Evolutionary conservation across 345 rosid species (phyloP).

Genomic region (Odontarrhena argentea): DNA sequence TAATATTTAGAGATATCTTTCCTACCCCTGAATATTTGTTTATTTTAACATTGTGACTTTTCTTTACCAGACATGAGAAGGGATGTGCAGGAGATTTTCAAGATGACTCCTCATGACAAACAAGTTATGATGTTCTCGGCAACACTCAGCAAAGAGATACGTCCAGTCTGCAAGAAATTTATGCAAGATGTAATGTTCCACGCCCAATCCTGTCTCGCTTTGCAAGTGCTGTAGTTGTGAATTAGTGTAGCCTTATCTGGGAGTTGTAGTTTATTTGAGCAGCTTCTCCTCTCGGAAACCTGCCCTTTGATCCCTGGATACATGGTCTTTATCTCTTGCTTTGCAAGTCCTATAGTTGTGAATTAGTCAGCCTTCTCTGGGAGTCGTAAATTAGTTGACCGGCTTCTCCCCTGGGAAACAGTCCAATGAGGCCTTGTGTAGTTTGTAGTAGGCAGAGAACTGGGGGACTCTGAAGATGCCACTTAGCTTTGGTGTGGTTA

Average conservation of each 20-base stretch:
- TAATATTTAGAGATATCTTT: not conserved
- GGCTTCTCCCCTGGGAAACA: not conserved
- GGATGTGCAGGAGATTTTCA: conserved; percentile 98
- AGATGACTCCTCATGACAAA: conserved; percentile 98
- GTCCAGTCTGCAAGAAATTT: conserved; percentile 99
- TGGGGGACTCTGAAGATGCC: conserved; percentile 1
- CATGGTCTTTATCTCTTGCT: conserved; percentile 44
- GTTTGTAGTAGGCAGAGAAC: not conserved
- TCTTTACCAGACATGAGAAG: conserved; percentile 76
- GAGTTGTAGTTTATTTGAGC: conserved; percentile 1
- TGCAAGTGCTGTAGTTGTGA: conserved; percentile 49
- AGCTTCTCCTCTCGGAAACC: not conserved
- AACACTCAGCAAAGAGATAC: conserved; percentile 98
- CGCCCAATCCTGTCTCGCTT: conserved; percentile 63
- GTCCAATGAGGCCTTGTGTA: conserved; percentile 7
- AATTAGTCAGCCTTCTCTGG: conserved; percentile 47
- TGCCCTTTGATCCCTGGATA: not conserved
- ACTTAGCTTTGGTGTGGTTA: not conserved
- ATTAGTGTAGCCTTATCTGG: conserved; percentile 48
- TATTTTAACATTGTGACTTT: not conserved
- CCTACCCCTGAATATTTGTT: not conserved
- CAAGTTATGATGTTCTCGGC: conserved; percentile 99
- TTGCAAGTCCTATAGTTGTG: conserved; percentile 50
- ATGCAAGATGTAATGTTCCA: conserved; percentile 99
- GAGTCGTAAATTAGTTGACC: not conserved